Conservation (phyloP, 2,329 filamentous ascomycete genomes). For the Neopestalotiopsis rosae region DNA sequence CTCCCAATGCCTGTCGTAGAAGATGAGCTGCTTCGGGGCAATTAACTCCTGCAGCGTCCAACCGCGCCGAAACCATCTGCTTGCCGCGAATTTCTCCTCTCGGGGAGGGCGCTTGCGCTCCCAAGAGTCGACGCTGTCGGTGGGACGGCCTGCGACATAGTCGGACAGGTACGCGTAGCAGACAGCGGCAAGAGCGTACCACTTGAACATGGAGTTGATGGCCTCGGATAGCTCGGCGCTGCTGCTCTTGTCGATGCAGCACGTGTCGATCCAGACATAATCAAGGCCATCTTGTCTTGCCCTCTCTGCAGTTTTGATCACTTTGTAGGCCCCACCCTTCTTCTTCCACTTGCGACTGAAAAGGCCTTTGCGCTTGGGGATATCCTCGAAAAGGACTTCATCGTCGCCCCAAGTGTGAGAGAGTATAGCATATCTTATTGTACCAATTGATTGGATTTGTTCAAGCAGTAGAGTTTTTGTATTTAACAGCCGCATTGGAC, state of each 20-base stretch:
- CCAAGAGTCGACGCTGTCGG: not conserved
- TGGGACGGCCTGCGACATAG: not conserved
- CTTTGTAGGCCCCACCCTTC: not conserved
- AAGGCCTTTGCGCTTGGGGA: not conserved
- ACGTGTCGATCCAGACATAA: constrained; percentile 7
- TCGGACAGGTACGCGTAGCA: constrained; percentile 8
- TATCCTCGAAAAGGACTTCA: not conserved
- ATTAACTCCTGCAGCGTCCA: constrained; percentile 17
- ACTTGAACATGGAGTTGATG: constrained; percentile 14
- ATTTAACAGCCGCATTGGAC: not conserved
- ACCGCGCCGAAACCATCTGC: not conserved
- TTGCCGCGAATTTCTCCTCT: not conserved
- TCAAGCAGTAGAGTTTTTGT: not conserved
- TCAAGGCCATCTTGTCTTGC: not conserved
- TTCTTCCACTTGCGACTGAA: not conserved
- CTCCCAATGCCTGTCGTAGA: constrained; percentile 10
- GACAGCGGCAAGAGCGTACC: not conserved
- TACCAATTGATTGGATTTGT: not conserved
- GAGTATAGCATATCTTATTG: not conserved
- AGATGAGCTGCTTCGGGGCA: constrained; percentile 13
- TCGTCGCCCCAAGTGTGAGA: constrained; percentile 13
- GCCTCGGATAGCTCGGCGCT: constrained; percentile 6
- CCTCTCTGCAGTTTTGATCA: not conserved
- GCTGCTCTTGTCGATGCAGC: constrained; percentile 10
- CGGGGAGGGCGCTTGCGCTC: not conserved